A percentile compares a stretch with the other conserved stretches of the same genome.
These are phyloP conservation scores for Oidiodendron maius DNA, from an alignment of 495 filamentous ascomycete genomes.

Conservation along the genomic window DNA sequence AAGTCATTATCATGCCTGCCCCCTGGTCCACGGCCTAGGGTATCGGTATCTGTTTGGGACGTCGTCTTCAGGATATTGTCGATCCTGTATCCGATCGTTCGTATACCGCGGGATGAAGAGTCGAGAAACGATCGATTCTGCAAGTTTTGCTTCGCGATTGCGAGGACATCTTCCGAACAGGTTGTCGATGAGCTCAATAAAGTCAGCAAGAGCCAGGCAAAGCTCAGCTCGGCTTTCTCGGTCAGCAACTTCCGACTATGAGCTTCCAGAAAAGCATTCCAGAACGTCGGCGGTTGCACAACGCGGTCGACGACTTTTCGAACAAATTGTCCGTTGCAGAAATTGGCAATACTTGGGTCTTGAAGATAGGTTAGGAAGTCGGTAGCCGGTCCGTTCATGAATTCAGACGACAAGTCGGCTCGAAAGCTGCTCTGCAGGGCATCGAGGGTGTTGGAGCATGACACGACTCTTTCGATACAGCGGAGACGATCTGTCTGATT, in stretches of 20 bases:
- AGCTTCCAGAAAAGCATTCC: conserved; percentile 47
- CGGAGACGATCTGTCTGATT: conserved; percentile 38
- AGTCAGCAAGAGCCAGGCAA: conserved; percentile 56
- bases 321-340: conserved; percentile 51
- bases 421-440: conserved; percentile 44
- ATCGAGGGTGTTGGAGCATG: conserved; percentile 37
- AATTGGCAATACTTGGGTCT: conserved; percentile 39
- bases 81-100: conserved; percentile 16
- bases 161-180: background rate
- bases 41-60: no score
- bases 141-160: background rate
- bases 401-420: conserved; percentile 39
- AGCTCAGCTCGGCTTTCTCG: conserved; percentile 32
- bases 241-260: conserved; percentile 34
- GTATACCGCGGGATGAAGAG: conserved; percentile 5
- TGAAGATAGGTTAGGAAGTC: conserved; percentile 32
- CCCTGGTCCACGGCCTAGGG: no score
- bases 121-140: conserved; percentile 11
- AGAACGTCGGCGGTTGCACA: conserved; percentile 54
- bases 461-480: conserved; percentile 51
- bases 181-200: conserved; percentile 40
- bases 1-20: conserved; percentile 79
- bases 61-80: conserved; percentile 12
- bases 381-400: conserved; percentile 42
- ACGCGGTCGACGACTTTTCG: conserved; percentile 44